Evolutionary conservation across 2,329 filamentous ascomycete species (phyloP), one percentile per base, ranked within the genome.

Genomic region (Fusarium udum): DNA sequence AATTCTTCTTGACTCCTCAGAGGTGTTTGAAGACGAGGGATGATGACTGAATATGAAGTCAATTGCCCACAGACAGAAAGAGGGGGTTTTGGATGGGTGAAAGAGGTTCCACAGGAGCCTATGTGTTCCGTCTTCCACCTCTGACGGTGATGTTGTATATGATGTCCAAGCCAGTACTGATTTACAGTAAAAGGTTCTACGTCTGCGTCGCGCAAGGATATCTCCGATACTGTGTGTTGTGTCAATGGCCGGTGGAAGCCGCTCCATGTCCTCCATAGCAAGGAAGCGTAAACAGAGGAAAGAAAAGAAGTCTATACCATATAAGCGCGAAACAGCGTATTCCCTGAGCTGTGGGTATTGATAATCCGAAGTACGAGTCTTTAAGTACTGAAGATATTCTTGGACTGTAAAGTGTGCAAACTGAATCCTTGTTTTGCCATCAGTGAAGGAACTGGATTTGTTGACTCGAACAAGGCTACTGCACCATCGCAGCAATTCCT

Each of bases 361-460:
- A 31, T 32, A 11, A 24, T 37, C 43, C 6, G 24, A 57, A 32
- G 4, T 34, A 13, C n/a, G 53, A 49, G 42, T 37, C 11, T 16
- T 22, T 3, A 28, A 45, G 4, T 32, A 36, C 9, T 28, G 16
- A 12, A 61, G 28, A 14, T 53, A 53, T 34, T 42, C 58, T 28
- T 40, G 22, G 22, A 61, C 58, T 4, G 58, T 34, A 20, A 61
- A 61, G n/a, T 61, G 46, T 4, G 46, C 46, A 34, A 61, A 61
- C 36, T 61, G 36, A 5, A 53, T 53, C 24, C 6, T 51, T n/a
- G n/a, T n/a, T 36, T 26, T 36, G 12, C 13, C 31, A 36, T 6
- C 3, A 2, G 8, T 4, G 5, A 32, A 4, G 18, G 15, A 32
- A 6, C 14, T 0, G 7, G 18, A 18, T 28, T 42, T 36, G 16